Percentiles rank a stretch among this genome's conserved stretches.
These are phyloP conservation scores for Staphylotrichum longicolle DNA, from an alignment of 495 filamentous ascomycete species.

Conservation along the genomic window DNA sequence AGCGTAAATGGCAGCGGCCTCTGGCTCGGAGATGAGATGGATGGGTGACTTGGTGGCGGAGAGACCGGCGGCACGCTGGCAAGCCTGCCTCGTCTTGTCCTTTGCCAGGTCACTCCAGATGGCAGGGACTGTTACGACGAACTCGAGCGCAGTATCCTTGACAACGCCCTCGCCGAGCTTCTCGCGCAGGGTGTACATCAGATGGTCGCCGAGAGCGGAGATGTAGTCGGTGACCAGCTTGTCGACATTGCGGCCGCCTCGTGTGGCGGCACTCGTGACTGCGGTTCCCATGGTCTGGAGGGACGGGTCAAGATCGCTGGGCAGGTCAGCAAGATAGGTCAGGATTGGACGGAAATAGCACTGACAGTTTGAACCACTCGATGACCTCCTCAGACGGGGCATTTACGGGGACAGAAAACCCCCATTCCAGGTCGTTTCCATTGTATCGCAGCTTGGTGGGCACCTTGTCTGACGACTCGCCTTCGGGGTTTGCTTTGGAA, in stretches of 20 bases:
- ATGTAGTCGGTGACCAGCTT: slow-evolving; percentile 47
- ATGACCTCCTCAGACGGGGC: slow-evolving; percentile 38
- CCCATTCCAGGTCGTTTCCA: slow-evolving; percentile 44
- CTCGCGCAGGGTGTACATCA: slow-evolving; percentile 36
- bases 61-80: slow-evolving; percentile 43
- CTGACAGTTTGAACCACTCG: slow-evolving; percentile 57
- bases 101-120: slow-evolving; percentile 57
- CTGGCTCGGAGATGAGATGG: slow-evolving; percentile 53
- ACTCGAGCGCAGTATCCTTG: slow-evolving; percentile 40
- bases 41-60: slow-evolving; percentile 36
- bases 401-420: slow-evolving; percentile 47
- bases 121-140: slow-evolving; percentile 55
- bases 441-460: slow-evolving; percentile 48
- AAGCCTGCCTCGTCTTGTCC: slow-evolving; percentile 45
- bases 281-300: slow-evolving; percentile 31
- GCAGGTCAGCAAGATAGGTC: not conserved
- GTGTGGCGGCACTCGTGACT: slow-evolving; percentile 35
- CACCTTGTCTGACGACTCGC: slow-evolving; percentile 46
- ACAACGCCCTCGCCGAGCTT: slow-evolving; percentile 43
- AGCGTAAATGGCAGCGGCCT: slow-evolving; percentile 57
- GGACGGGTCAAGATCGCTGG: slow-evolving; percentile 30
- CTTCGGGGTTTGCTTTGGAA: slow-evolving; percentile 40
- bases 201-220: slow-evolving; percentile 42
- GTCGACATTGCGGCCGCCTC: slow-evolving; percentile 34
- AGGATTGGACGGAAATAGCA: slow-evolving; percentile 5